These are phyloP conservation scores for Oryza meridionalis DNA, from an alignment of 176 grass and related monocot genomes.

Conservation along the genomic window DNA sequence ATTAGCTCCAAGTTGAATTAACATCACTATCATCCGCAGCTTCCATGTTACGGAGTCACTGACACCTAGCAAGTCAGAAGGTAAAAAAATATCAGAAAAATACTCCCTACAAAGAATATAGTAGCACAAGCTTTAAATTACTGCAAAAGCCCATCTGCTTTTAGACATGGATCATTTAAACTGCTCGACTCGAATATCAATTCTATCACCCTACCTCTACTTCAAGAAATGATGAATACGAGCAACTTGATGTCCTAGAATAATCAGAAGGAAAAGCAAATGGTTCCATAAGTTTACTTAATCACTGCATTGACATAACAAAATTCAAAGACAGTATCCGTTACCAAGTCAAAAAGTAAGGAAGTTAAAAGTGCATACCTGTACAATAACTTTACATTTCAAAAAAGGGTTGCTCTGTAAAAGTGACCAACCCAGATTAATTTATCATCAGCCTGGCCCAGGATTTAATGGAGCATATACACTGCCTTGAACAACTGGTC, in stretches of 20 bases:
- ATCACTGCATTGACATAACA: not conserved
- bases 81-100: conserved; percentile 26
- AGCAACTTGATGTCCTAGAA: not conserved
- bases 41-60: conserved; percentile 42
- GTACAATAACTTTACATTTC: conserved; percentile 56
- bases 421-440: conserved; percentile 22
- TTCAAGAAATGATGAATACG: not conserved
- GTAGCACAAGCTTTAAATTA: not conserved
- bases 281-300: not conserved
- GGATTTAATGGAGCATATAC: conserved; percentile 62
- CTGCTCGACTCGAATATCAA: not conserved
- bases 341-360: not conserved
- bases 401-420: conserved; percentile 19
- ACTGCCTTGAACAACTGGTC: conserved; percentile 47
- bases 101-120: not conserved
- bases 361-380: conserved; percentile 32
- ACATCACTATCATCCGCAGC: conserved; percentile 30
- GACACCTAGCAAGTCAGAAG: conserved; percentile 38
- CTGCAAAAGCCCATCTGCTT: not conserved
- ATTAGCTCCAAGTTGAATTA: conserved; percentile 49
- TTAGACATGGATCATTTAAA: not conserved
- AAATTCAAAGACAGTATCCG: not conserved
- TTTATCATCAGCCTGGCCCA: conserved; percentile 56
- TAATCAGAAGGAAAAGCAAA: not conserved
- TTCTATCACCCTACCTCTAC: not conserved